Evolutionary conservation across 371 early-diverging fungal species (phyloP).

Genomic region (Fennellomyces sp.): DNA sequence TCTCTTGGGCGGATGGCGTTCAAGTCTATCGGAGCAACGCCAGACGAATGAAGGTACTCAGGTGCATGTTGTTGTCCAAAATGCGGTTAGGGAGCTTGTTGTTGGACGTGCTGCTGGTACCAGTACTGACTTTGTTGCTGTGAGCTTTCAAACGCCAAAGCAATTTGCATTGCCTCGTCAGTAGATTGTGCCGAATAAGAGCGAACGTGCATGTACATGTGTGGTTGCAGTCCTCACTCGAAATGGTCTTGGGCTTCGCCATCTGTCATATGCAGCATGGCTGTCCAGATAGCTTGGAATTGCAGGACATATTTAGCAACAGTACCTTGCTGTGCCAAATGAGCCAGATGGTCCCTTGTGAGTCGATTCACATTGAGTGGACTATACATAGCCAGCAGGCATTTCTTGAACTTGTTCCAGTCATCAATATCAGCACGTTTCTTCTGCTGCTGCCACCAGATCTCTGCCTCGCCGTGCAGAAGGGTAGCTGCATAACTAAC

Average conservation of each 20-base stretch:
- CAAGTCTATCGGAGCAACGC: background rate
- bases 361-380: no score
- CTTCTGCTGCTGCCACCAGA: background rate
- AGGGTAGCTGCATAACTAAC: no score
- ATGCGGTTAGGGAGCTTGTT: background rate
- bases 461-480: no score
- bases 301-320: background rate
- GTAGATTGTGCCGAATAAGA: background rate
- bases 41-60: background rate
- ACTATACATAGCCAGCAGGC: background rate
- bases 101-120: no score
- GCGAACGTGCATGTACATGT: background rate
- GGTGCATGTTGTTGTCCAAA: background rate
- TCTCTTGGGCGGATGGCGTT: background rate
- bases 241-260: constrained; percentile 5
- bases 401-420: background rate
- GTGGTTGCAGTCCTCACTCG: background rate
- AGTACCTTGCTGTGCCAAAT: background rate
- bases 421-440: background rate
- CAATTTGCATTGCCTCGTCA: no score
- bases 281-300: background rate
- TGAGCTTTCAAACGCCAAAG: background rate
- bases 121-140: background rate
- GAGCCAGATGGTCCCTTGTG: background rate
- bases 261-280: background rate